Percentiles rank a stretch among this genome's conserved stretches.
These are phyloP conservation scores for Boeremia lycopersici DNA, from an alignment of 2,329 filamentous ascomycete species.

Conservation along the genomic window DNA sequence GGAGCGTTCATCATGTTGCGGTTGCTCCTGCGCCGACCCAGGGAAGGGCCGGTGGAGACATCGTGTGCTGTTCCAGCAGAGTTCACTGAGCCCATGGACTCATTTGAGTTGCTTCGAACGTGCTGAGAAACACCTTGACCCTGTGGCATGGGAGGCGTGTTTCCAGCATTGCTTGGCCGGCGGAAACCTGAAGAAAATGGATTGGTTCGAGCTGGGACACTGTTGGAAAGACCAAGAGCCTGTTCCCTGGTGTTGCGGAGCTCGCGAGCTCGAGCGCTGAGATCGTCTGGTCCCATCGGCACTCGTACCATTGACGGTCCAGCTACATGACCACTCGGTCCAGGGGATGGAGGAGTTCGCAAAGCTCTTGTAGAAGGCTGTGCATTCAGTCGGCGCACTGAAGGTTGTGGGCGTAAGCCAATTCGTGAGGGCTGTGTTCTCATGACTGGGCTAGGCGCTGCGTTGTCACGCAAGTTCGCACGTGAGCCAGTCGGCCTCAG, in stretches of 20 bases:
- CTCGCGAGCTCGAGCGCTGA: conserved; percentile 42
- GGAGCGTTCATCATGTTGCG: conserved; percentile 39
- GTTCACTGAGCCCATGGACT: conserved; percentile 36
- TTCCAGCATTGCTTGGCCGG: conserved; percentile 33
- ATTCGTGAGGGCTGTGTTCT: conserved; percentile 46
- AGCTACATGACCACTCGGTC: conserved; percentile 21
- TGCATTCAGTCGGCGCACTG: conserved; percentile 41
- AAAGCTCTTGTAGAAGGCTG: conserved; percentile 47
- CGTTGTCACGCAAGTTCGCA: conserved; percentile 41
- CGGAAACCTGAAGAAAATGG: conserved; percentile 43
- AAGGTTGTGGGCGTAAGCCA: conserved; percentile 45
- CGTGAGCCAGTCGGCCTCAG: conserved; percentile 43
- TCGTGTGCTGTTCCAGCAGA: conserved; percentile 39
- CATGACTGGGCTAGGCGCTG: conserved; percentile 18
- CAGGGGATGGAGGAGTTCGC: conserved; percentile 41
- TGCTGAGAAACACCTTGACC: conserved; percentile 27
- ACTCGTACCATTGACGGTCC: conserved; percentile 15
- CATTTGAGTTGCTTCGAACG: conserved; percentile 42
- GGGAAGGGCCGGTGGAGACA: conserved; percentile 34
- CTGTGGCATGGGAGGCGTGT: conserved; percentile 19
- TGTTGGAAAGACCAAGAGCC: conserved; percentile 35
- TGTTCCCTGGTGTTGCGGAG: conserved; percentile 45
- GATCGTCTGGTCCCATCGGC: conserved; percentile 41
- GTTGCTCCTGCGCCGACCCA: conserved; percentile 44
- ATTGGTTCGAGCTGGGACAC: conserved; percentile 41